Percentiles rank a stretch among this genome's conserved stretches.
These are phyloP conservation scores for Neckera pumila DNA, from an alignment of 225 moss, liverwort and hornwort species.

Conservation along the genomic window DNA sequence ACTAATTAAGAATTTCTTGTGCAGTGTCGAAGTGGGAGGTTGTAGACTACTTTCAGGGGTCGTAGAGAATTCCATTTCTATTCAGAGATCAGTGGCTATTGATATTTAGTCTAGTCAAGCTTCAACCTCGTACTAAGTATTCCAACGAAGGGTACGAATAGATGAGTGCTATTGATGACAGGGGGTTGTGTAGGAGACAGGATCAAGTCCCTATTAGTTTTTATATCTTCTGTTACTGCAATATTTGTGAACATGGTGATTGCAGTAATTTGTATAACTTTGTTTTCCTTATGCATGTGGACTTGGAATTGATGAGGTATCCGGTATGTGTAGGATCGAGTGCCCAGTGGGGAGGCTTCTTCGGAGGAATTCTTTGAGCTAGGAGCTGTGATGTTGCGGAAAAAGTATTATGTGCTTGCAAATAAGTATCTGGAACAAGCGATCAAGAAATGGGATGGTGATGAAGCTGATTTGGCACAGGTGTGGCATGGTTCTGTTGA, in stretches of 20 bases:
- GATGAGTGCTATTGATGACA: neutral
- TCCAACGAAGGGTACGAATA: neutral
- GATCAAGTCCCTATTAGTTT: neutral
- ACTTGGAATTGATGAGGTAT: neutral
- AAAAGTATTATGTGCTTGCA: slow-evolving; percentile 68
- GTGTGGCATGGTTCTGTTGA: slow-evolving; percentile 5
- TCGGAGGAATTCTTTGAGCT: slow-evolving; percentile 93
- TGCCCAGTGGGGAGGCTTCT: slow-evolving; percentile 76
- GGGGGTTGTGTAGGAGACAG: neutral
- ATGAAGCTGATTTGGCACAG: slow-evolving; percentile 90
- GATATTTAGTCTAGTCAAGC: neutral
- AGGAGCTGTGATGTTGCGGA: slow-evolving; percentile 87
- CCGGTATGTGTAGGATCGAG: slow-evolving; percentile 58
- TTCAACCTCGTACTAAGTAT: neutral
- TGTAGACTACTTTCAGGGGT: neutral
- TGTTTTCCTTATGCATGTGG: neutral
- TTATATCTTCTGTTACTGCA: neutral
- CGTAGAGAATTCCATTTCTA: neutral
- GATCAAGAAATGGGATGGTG: slow-evolving; percentile 98
- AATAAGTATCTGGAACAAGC: slow-evolving; percentile 91
- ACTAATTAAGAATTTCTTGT: neutral
- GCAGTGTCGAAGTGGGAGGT: neutral
- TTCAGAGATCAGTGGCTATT: neutral
- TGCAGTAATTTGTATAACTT: neutral
- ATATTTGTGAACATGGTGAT: neutral